These are phyloP conservation scores for Alternaria novae-zelandiae DNA, from an alignment of 2,329 filamentous ascomycete species.

Conservation along the genomic window DNA sequence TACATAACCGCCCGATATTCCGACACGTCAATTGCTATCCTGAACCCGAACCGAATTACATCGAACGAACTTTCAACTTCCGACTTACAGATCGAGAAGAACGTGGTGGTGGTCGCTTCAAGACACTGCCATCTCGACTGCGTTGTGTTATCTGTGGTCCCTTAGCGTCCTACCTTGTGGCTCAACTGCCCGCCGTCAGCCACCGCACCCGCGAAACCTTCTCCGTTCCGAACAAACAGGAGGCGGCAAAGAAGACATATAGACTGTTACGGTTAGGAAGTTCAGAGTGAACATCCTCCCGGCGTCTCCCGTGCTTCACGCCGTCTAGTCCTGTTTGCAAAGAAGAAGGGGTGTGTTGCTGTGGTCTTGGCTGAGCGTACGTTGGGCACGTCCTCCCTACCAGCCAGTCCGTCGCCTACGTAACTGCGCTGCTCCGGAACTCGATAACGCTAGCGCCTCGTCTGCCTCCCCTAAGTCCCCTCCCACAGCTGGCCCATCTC, in stretches of 20 bases:
- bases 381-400: constrained; percentile 1
- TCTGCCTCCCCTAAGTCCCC: not conserved
- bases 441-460: constrained; percentile 6
- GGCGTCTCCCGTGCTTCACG: constrained; percentile 1
- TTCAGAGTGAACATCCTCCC: not conserved
- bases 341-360: not conserved
- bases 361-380: constrained; percentile 5
- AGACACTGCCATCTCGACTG: not conserved
- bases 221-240: not conserved
- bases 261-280: not conserved
- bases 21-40: not conserved
- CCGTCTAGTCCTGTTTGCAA: not conserved
- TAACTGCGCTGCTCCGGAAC: not conserved
- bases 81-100: not conserved
- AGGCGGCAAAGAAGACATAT: not conserved
- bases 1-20: not conserved
- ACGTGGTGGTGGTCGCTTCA: not conserved
- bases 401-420: not conserved
- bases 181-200: not conserved
- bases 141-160: not conserved
- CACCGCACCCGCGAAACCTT: not conserved
- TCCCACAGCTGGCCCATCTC: not conserved
- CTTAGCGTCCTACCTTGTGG: not conserved
- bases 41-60: not conserved
- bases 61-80: not conserved